Conservation (phyloP, 495 filamentous ascomycete genomes). For the Aspergillus haitiensis region DNA sequence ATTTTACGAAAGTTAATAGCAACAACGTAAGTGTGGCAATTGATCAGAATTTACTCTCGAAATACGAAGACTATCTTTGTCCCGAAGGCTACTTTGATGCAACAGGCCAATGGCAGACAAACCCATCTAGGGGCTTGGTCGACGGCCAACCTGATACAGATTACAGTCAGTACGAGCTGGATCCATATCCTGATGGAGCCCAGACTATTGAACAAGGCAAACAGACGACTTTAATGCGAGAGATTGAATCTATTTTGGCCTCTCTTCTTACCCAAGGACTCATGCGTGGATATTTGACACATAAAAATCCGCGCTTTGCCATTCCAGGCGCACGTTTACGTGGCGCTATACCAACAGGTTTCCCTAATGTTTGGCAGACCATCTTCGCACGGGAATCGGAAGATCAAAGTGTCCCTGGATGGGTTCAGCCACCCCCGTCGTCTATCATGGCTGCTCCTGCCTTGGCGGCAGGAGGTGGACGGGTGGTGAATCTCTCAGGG, state of each 20-base stretch:
- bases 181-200: slow-evolving; percentile 35
- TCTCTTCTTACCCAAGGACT: slow-evolving; percentile 78
- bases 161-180: slow-evolving; percentile 46
- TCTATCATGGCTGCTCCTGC: slow-evolving; percentile 18
- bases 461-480: slow-evolving; percentile 35
- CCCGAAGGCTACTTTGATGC: slow-evolving; percentile 40
- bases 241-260: slow-evolving; percentile 76
- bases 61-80: slow-evolving; percentile 41
- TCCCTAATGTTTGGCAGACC: slow-evolving; percentile 60
- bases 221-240: slow-evolving; percentile 54
- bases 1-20: slow-evolving; percentile 31
- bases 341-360: slow-evolving; percentile 60
- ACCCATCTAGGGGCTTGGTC: slow-evolving; percentile 29
- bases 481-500: slow-evolving; percentile 55
- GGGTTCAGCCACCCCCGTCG: slow-evolving; percentile 44
- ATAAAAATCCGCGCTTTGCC: slow-evolving; percentile 71
- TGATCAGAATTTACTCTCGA: slow-evolving; percentile 26
- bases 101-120: slow-evolving; percentile 33
- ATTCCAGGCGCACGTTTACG: slow-evolving; percentile 74
- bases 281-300: slow-evolving; percentile 84
- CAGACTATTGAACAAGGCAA: slow-evolving; percentile 40
- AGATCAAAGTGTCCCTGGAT: slow-evolving; percentile 53
- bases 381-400: slow-evolving; percentile 47
- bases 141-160: slow-evolving; percentile 47
- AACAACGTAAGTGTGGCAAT: slow-evolving; percentile 4